phyloP scores from a whole-genome alignment of 352 stramenopile species.

The Stephanocyclus meneghinianus region DNA sequence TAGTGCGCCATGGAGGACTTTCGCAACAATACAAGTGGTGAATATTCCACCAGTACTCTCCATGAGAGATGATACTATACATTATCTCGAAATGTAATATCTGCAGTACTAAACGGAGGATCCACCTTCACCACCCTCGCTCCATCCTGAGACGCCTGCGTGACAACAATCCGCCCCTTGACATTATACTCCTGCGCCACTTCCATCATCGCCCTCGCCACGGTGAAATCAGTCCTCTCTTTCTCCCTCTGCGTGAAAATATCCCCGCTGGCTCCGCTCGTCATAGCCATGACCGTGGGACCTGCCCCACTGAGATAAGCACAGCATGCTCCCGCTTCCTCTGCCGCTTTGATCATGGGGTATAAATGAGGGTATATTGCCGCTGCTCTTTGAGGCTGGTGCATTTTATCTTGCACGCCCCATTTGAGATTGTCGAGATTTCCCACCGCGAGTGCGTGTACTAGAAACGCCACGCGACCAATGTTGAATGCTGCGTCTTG shows the following conservation, averaged over 20 bases:
- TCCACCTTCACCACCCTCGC: conserved; percentile 93
- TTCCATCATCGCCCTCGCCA: conserved; percentile 96
- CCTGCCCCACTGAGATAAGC: conserved; percentile 96
- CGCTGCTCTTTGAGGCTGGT: conserved; percentile 93
- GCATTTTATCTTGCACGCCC: conserved; percentile 89
- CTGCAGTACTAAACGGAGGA: conserved; percentile 86
- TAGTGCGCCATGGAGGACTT: too few species aligned
- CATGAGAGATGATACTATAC: conserved; percentile 52
- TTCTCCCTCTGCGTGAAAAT: conserved; percentile 97
- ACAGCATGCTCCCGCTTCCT: conserved; percentile 91
- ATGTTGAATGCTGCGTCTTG: conserved; percentile 96
- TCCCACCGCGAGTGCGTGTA: conserved; percentile 93
- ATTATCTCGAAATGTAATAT: conserved; percentile 85
- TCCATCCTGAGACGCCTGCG: conserved; percentile 92
- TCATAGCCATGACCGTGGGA: conserved; percentile 97
- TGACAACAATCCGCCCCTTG: conserved; percentile 95
- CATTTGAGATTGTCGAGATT: conserved; percentile 96
- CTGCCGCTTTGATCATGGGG: conserved; percentile 94
- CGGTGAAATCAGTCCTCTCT: conserved; percentile 85
- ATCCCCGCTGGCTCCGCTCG: conserved; percentile 93
- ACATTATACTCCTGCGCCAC: conserved; percentile 89
- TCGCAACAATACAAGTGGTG: background rate
- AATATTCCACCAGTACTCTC: background rate
- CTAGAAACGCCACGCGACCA: conserved; percentile 93
- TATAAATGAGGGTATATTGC: conserved; percentile 93